Base-by-base conservation (phyloP, 2,329 filamentous ascomycete species). In the Fusarium sp. region DNA sequence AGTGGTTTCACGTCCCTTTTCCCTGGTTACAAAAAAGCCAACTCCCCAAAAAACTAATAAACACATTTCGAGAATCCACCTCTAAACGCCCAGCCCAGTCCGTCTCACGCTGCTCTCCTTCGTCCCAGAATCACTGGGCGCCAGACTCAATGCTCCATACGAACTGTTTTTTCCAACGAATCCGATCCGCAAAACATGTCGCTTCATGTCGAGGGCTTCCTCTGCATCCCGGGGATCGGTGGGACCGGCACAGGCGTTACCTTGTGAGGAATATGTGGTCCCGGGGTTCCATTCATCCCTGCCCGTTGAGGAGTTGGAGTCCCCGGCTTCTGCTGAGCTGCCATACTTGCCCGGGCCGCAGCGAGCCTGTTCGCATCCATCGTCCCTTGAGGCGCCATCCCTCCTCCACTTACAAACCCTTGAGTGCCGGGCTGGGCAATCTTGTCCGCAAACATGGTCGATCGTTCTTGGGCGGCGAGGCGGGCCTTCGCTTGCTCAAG, bases 401-500 rank as follows among this genome's bases (percentile, higher is more conserved):
- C 64, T 25, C 32, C 52, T 56, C 83, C n/a, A 80, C 56, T 45
- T 35, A 35, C 69, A 32, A 64, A 70, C n/a, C 54, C 59, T 80
- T 23, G 85, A 35, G 63, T 73, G 67, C 86, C 67, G 82, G 87
- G 69, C 82, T 94, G 63, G 82, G 90, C 14, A 76, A 84, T 82
- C 76, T 84, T 85, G 56, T 85, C 83, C 23, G 81, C 81, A 66
- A 85, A 84, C 67, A 83, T 83, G 67, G 80, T 80, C 25, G 82
- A 82, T 32, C 84, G 81, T 70, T 86, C 84, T 60, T 86, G 85
- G 0, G 85, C 85, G 18, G 85, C 85, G 16, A 85, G 84, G 30
- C 86, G 81, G 4, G 86, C 87, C 64, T 87, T 86, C 9, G 87
- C 86, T 77, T 88, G 87, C 62, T 89, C 87, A 77, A 87, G 81